Conservation (phyloP, 176 grass and related monocot genomes). For the Triticum urartu region DNA sequence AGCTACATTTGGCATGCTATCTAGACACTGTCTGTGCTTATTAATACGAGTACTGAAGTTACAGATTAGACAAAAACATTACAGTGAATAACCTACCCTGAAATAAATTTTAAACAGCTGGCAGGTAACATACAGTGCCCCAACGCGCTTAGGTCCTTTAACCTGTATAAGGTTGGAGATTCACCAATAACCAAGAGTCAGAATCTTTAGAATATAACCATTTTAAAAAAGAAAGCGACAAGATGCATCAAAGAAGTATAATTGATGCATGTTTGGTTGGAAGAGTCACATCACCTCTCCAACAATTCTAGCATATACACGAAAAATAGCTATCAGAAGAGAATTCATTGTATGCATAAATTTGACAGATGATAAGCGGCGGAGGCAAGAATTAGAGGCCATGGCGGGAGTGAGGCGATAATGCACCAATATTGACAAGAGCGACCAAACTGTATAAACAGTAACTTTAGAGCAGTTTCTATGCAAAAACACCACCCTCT, state of each 20-base stretch:
- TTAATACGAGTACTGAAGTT: background rate
- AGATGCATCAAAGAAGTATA: background rate
- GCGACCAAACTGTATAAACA: too few species aligned
- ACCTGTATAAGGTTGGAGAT: constrained; percentile 53
- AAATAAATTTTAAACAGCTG: constrained; percentile 99
- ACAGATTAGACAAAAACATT: background rate
- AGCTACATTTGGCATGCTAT: background rate
- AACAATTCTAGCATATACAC: background rate
- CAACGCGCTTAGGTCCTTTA: constrained; percentile 91
- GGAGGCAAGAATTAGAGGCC: background rate
- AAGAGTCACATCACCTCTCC: background rate
- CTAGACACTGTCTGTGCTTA: background rate
- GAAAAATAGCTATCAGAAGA: constrained; percentile 17
- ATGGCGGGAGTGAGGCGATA: background rate
- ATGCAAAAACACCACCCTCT: constrained; percentile 3
- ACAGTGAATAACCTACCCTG: constrained; percentile 52
- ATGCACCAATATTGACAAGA: too few species aligned
- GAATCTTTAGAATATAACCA: constrained; percentile 1
- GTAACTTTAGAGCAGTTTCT: background rate
- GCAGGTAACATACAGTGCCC: constrained; percentile 92
- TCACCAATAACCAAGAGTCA: background rate
- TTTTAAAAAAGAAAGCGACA: background rate
- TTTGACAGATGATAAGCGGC: background rate
- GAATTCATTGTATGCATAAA: background rate
- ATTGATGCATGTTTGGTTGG: background rate